Conservation (phyloP, 2,329 filamentous ascomycete genomes). For the Colletotrichum sp. region DNA sequence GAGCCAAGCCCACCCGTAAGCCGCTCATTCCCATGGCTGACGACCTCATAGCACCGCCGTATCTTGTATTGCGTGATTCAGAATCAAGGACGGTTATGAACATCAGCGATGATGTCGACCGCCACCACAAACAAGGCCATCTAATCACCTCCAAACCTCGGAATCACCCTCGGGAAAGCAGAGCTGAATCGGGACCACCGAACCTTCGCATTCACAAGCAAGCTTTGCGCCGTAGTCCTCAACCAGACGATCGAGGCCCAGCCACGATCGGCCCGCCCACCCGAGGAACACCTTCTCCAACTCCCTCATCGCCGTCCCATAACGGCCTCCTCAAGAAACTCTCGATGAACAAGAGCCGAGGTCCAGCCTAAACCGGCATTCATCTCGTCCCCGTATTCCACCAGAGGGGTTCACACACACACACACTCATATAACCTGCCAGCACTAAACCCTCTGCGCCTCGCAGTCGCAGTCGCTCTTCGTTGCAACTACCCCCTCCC, state of each 20-base stretch:
- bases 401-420: background rate
- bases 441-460: background rate
- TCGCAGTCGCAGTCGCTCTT: background rate
- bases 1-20: background rate
- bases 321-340: background rate
- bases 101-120: background rate
- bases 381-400: background rate
- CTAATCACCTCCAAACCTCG: background rate
- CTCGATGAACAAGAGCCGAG: background rate
- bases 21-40: background rate
- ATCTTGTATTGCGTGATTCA: background rate
- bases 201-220: background rate
- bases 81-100: background rate
- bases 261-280: background rate
- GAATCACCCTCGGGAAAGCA: background rate
- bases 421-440: background rate
- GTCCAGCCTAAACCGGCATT: background rate
- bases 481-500: background rate
- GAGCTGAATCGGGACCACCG: background rate
- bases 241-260: background rate
- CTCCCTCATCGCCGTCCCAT: background rate
- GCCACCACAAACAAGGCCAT: background rate
- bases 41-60: accelerated
- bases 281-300: background rate
- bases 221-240: background rate